Conservation (phyloP, 225 moss, liverwort and hornwort genomes). For the Physcomitrium patens region DNA sequence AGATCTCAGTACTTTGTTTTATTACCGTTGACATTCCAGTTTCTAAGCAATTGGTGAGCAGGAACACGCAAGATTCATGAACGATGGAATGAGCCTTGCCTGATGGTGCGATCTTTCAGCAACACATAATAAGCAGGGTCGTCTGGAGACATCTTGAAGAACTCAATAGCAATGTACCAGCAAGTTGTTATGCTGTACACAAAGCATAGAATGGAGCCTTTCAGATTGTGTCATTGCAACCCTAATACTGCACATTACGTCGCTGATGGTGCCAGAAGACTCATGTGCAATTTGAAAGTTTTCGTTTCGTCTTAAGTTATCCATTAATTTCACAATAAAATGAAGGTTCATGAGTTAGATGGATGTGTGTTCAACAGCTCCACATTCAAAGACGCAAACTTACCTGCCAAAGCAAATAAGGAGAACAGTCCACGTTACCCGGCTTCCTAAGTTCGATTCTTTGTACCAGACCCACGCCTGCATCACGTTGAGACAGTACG, state of each 20-base stretch:
- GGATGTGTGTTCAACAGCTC: too few species aligned
- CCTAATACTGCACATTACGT: too few species aligned
- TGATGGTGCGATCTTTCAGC: conserved; percentile 57
- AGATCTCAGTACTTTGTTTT: not conserved
- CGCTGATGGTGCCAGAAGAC: too few species aligned
- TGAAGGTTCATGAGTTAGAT: too few species aligned
- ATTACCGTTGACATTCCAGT: not conserved
- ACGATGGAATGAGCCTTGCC: conserved; percentile 20
- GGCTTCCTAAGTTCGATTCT: conserved; percentile 71
- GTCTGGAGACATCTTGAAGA: conserved; percentile 62
- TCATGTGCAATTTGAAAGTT: too few species aligned
- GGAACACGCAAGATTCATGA: not conserved
- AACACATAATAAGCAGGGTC: conserved; percentile 67
- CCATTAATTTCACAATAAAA: too few species aligned
- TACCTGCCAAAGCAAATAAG: conserved; percentile 87
- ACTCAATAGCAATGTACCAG: conserved; percentile 66
- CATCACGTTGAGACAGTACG: conserved; percentile 14
- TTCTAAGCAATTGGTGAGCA: not conserved
- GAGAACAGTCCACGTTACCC: conserved; percentile 74
- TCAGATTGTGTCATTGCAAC: not conserved
- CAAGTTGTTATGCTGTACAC: conserved; percentile 46
- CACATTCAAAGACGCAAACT: not conserved
- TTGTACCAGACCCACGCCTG: conserved; percentile 97
- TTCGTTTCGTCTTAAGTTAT: too few species aligned
- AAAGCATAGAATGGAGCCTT: not conserved